These are phyloP conservation scores for Nitzschia palea DNA, from an alignment of 108 stramenopile species.

Conservation along the genomic window DNA sequence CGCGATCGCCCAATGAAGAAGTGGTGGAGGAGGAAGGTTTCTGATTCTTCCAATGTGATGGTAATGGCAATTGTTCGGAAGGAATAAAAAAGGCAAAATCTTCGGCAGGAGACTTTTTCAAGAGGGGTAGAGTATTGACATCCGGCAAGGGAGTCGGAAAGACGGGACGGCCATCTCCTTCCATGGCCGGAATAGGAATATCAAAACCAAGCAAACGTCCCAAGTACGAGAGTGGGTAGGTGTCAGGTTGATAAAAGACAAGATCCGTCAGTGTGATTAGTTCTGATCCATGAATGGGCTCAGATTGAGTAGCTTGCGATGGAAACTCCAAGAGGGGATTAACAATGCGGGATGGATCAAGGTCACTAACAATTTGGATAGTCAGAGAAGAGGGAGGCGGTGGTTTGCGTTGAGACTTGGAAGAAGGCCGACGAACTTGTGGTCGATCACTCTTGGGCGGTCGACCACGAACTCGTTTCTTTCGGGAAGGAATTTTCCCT, in stretches of 20 bases:
- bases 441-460: neutral
- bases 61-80: neutral
- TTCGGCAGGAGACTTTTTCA: constrained; percentile 1
- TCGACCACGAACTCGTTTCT: neutral
- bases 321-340: constrained; percentile 55
- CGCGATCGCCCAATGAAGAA: neutral
- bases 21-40: neutral
- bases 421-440: neutral
- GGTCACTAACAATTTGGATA: constrained; percentile 30
- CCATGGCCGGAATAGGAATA: constrained; percentile 30
- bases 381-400: neutral
- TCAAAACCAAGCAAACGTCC: constrained; percentile 75
- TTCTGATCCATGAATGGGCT: constrained; percentile 54
- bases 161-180: neutral
- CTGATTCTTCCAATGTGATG: neutral
- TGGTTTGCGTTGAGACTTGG: neutral
- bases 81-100: constrained; percentile 24
- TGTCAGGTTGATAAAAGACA: constrained; percentile 61
- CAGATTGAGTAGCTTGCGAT: constrained; percentile 2
- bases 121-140: constrained; percentile 14
- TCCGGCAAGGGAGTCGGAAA: constrained; percentile 33
- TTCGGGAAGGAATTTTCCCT: constrained; percentile 5
- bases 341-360: constrained; percentile 49
- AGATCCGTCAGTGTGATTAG: constrained; percentile 47
- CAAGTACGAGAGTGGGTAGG: constrained; percentile 68